A percentile compares a stretch with the other conserved stretches of the same genome.
Conservation (phyloP, 2,329 filamentous ascomycete species). For the Fusarium sp. region DNA sequence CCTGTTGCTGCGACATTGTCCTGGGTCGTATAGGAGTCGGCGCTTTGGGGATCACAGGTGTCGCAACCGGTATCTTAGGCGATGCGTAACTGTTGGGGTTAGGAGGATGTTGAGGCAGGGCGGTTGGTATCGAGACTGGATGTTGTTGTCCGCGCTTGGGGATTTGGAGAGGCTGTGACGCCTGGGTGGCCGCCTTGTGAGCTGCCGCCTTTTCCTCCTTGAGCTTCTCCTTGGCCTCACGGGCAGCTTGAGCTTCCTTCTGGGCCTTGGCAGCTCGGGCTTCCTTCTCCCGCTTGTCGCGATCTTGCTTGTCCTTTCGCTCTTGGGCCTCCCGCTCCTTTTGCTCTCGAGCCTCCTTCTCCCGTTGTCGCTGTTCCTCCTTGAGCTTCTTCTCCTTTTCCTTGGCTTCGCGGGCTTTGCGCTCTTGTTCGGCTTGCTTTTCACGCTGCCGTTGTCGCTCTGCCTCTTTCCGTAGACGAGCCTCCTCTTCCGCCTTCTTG, state of each 20-base stretch:
- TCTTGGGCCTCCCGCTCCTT: conserved; percentile 73
- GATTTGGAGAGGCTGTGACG: conserved; percentile 47
- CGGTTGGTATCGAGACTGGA: conserved; percentile 55
- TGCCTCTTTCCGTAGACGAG: conserved; percentile 81
- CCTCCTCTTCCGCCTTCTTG: conserved; percentile 89
- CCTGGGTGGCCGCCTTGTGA: conserved; percentile 51
- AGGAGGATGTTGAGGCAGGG: conserved; percentile 66
- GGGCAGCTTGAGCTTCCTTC: conserved; percentile 61
- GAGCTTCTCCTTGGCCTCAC: conserved; percentile 66
- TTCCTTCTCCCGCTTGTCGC: conserved; percentile 68
- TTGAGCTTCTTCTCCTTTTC: conserved; percentile 83
- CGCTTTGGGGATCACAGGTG: conserved; percentile 81
- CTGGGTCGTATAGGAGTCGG: conserved; percentile 79
- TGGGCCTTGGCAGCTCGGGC: conserved; percentile 65
- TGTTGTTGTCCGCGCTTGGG: conserved; percentile 52
- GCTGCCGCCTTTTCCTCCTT: conserved; percentile 65
- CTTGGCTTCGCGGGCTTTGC: conserved; percentile 69
- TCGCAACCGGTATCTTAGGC: conserved; percentile 79
- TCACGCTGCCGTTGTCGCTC: conserved; percentile 86
- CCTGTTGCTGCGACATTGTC: conserved; percentile 83
- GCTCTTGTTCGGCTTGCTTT: conserved; percentile 82
- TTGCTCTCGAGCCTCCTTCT: conserved; percentile 77
- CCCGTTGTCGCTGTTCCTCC: conserved; percentile 80
- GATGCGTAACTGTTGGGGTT: conserved; percentile 70
- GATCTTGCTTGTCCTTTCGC: conserved; percentile 66